Evolutionary conservation across 495 filamentous ascomycete genomes (phyloP).

Genomic region (Physcia stellaris): DNA sequence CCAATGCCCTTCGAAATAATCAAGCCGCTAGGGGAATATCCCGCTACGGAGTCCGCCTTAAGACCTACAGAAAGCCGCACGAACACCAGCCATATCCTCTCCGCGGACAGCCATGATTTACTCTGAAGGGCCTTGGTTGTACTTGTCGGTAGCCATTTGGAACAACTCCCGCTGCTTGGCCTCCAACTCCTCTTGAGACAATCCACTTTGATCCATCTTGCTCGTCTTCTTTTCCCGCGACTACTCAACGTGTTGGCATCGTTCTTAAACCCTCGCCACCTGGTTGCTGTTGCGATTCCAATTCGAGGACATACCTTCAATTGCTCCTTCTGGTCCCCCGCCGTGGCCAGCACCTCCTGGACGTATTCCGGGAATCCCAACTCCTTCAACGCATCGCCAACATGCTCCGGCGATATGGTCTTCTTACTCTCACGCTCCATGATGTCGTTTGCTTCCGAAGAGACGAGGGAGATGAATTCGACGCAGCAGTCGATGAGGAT

Average conservation of each 20-base stretch:
- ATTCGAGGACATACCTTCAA: slow-evolving; percentile 56
- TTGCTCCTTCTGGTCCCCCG: slow-evolving; percentile 81
- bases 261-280: no score
- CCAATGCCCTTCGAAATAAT: no score
- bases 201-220: slow-evolving; percentile 86
- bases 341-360: slow-evolving; percentile 69
- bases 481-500: slow-evolving; percentile 97
- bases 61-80: no score
- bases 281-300: no score
- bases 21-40: no score
- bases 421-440: slow-evolving; percentile 97
- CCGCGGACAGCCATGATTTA: no score
- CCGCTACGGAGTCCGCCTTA: no score
- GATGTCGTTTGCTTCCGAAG: slow-evolving; percentile 95
- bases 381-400: slow-evolving; percentile 79
- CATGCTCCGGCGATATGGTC: slow-evolving; percentile 93
- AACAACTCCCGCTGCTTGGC: slow-evolving; percentile 86
- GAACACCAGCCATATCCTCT: no score
- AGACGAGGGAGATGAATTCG: slow-evolving; percentile 96
- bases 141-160: slow-evolving; percentile 63
- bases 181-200: slow-evolving; percentile 79
- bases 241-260: no score
- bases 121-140: slow-evolving; percentile 34
- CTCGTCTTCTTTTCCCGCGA: slow-evolving; percentile 91
- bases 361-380: slow-evolving; percentile 89